Percentiles rank a stretch among this genome's conserved stretches.
Evolutionary conservation across 129 eudicot species (phyloP).

Genomic region (Escallonia herrerae): DNA sequence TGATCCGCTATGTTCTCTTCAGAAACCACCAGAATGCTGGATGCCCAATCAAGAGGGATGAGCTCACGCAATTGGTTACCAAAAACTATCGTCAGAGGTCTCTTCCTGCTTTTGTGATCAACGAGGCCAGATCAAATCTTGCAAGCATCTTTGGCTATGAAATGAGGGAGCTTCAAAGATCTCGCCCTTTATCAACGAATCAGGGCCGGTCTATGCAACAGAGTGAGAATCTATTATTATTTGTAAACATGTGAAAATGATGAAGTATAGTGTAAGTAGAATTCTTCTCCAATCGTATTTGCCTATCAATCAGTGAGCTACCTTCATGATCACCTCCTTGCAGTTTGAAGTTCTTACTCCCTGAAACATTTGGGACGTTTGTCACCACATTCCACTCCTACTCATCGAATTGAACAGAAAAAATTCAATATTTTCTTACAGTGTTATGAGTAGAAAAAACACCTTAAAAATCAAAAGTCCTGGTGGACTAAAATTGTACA

Average conservation of each 20-base stretch:
- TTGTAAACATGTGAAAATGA: not conserved
- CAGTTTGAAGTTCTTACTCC: too few relatives aligned
- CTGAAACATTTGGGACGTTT: too few relatives aligned
- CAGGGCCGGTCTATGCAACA: conserved; percentile 51
- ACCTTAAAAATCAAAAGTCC: too few relatives aligned
- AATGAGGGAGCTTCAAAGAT: conserved; percentile 75
- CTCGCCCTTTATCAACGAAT: conserved; percentile 50
- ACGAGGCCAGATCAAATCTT: conserved; percentile 61
- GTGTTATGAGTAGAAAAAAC: too few relatives aligned
- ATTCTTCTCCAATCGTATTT: too few relatives aligned
- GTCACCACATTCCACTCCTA: too few relatives aligned
- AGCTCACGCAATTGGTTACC: conserved; percentile 60
- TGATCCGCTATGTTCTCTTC: conserved; percentile 70
- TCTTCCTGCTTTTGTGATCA: conserved; percentile 61
- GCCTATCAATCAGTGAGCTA: too few relatives aligned
- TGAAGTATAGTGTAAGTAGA: too few relatives aligned
- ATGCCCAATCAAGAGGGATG: conserved; percentile 92
- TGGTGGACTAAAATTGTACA: too few relatives aligned
- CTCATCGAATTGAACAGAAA: too few relatives aligned
- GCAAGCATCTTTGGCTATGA: conserved; percentile 70
- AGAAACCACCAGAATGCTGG: conserved; percentile 70
- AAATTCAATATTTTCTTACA: too few relatives aligned
- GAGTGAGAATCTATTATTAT: conserved; percentile 28
- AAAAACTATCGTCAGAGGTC: conserved; percentile 57
- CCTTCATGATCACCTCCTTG: too few relatives aligned